Conservation (phyloP, 805 yeast species). For the Hanseniaspora mollemarum region DNA sequence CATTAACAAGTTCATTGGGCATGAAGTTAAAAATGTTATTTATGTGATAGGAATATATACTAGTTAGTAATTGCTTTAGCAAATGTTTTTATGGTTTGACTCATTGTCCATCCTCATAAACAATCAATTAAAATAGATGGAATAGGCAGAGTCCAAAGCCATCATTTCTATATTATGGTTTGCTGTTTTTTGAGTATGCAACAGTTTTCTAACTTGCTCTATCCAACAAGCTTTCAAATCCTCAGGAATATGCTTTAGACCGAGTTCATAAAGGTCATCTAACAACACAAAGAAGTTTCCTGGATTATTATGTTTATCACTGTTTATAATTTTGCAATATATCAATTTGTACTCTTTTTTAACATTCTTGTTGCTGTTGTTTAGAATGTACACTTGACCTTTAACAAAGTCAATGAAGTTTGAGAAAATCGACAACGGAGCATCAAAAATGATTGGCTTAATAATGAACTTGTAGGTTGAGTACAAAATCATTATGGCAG, state of each 20-base stretch:
- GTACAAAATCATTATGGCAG: conserved; percentile 52
- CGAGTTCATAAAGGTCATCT: conserved; percentile 30
- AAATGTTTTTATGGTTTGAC: too few relatives aligned
- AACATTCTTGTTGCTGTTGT: conserved; percentile 30
- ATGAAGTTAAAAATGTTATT: too few relatives aligned
- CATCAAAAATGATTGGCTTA: conserved; percentile 14
- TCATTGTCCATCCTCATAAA: neutral
- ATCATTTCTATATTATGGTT: neutral
- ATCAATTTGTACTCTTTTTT: neutral
- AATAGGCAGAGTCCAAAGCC: conserved; percentile 53
- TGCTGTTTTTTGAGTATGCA: neutral
- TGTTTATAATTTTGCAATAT: neutral
- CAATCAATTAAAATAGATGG: conserved; percentile 24
- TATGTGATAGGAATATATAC: too few relatives aligned
- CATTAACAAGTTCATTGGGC: too few relatives aligned
- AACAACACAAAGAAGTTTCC: conserved; percentile 13
- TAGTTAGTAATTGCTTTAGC: too few relatives aligned
- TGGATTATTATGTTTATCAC: conserved; percentile 18
- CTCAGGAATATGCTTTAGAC: conserved; percentile 41
- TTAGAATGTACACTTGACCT: conserved; percentile 24
- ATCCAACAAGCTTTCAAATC: conserved; percentile 44
- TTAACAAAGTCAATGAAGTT: neutral
- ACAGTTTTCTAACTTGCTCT: conserved; percentile 36
- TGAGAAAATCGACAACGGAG: conserved; percentile 5
- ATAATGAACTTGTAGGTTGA: conserved; percentile 31